Conservation (phyloP, 208 protist genomes). For the Acanthamoeba rhysodes region DNA sequence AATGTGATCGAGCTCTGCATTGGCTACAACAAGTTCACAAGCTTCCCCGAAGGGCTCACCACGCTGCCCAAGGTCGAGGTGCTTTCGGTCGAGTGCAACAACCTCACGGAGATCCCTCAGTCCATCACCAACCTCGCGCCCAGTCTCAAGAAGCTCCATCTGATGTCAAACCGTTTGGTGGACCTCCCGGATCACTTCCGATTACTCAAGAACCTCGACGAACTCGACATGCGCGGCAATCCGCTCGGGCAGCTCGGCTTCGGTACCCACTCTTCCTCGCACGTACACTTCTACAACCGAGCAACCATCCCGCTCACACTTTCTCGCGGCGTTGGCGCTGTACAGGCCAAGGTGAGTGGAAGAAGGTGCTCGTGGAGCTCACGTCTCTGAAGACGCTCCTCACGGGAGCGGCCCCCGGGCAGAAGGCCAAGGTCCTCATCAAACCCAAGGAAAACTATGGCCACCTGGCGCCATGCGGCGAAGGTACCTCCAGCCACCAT, state of each 20-base stretch:
- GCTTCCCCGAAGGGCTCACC: constrained; percentile 62
- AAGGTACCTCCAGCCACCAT: neutral
- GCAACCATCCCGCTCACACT: neutral
- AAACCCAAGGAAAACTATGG: constrained; percentile 56
- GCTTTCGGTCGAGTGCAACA: constrained; percentile 56
- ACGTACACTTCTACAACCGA: neutral
- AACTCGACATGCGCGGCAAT: constrained; percentile 68
- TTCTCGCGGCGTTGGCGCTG: neutral
- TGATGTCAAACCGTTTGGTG: constrained; percentile 46
- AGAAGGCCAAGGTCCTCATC: constrained; percentile 65
- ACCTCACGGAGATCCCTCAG: constrained; percentile 7
- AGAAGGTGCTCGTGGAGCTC: constrained; percentile 65
- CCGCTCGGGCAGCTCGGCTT: constrained; percentile 68
- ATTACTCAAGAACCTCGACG: constrained; percentile 65
- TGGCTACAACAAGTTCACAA: constrained; percentile 66
- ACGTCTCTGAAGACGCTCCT: constrained; percentile 70
- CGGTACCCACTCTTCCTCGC: neutral
- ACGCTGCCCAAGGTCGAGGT: constrained; percentile 65
- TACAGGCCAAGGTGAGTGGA: constrained; percentile 67
- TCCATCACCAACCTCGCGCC: constrained; percentile 34
- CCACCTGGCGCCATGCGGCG: neutral
- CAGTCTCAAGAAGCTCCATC: constrained; percentile 60
- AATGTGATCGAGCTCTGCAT: constrained; percentile 65
- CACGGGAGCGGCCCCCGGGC: constrained; percentile 33
- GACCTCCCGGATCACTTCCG: constrained; percentile 68